A percentile compares a stretch with the other conserved stretches of the same genome.
phyloP scores from a whole-genome alignment of 2,329 filamentous ascomycete genomes.

The Colletotrichum endophyticum region DNA sequence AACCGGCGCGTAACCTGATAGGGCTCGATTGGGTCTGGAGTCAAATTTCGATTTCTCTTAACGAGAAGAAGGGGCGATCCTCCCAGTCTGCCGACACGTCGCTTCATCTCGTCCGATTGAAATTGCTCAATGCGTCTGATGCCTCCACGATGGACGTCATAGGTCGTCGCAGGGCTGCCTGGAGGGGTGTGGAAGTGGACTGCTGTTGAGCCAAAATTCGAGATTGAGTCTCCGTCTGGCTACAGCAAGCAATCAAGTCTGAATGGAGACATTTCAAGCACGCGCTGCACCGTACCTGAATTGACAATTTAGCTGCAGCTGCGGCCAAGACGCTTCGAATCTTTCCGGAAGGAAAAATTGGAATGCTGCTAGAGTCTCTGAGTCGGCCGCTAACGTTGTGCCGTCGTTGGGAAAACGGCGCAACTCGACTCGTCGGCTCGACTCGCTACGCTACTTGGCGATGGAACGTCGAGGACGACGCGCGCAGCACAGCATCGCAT shows the following conservation, averaged over 20 bases:
- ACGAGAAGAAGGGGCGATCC: conserved; percentile 1
- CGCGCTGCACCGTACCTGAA: neutral
- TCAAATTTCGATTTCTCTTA: conserved; percentile 2
- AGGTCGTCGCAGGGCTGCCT: neutral
- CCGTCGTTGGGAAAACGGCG: neutral
- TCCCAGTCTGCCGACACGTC: conserved; percentile 6
- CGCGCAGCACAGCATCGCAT: conserved; percentile 4
- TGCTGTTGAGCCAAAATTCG: neutral
- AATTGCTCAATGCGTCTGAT: conserved; percentile 18
- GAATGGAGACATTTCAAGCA: neutral
- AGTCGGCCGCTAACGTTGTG: neutral
- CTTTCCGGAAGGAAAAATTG: conserved; percentile 13
- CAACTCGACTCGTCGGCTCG: neutral
- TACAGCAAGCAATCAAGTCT: neutral
- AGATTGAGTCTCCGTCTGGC: neutral
- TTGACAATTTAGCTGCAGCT: conserved; percentile 1
- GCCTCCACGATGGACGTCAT: conserved; percentile 18
- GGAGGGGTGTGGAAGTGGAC: neutral
- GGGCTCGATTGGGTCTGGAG: conserved; percentile 6
- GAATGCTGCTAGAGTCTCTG: neutral
- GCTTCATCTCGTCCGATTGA: conserved; percentile 14
- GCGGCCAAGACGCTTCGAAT: conserved; percentile 15
- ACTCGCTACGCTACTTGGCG: neutral
- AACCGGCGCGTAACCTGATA: neutral
- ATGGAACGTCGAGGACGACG: conserved; percentile 8